A percentile compares a stretch with the other conserved stretches of the same genome.
These are phyloP conservation scores for Thinopyrum elongatum DNA, from an alignment of 176 grass and related monocot genomes.

Conservation along the genomic window DNA sequence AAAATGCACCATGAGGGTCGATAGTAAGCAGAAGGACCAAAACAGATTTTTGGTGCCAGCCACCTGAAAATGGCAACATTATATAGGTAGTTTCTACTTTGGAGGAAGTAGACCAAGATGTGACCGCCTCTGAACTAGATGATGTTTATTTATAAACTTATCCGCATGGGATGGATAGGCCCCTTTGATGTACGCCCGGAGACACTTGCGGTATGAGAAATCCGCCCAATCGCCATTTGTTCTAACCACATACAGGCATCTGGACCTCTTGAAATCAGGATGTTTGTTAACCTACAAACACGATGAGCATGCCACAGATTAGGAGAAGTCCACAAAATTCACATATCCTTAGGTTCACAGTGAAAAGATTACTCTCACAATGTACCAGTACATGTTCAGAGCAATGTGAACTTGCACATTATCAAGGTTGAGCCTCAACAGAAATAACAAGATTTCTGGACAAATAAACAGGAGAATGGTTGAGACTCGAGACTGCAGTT, in stretches of 20 bases:
- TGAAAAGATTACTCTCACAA: slow-evolving; percentile 13
- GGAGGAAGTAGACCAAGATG: not conserved
- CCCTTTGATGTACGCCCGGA: slow-evolving; percentile 49
- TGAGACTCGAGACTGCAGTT: not conserved
- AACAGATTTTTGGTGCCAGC: not conserved
- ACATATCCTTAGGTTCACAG: not conserved
- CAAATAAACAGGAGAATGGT: not conserved
- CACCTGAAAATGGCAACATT: not conserved
- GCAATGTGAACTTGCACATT: slow-evolving; percentile 10
- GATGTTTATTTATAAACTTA: slow-evolving; percentile 50
- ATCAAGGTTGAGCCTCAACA: not conserved
- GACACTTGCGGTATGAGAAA: slow-evolving; percentile 90
- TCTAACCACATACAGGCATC: slow-evolving; percentile 76
- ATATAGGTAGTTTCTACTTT: not conserved
- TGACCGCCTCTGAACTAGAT: slow-evolving; percentile 1
- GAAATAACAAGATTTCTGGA: not conserved
- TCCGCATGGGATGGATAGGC: slow-evolving; percentile 64
- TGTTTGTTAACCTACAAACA: slow-evolving; percentile 63
- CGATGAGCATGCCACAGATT: not conserved
- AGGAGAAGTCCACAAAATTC: not conserved
- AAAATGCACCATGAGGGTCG: not conserved
- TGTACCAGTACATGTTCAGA: not conserved
- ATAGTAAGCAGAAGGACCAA: not conserved
- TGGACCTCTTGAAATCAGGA: slow-evolving; percentile 47
- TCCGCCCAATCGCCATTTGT: slow-evolving; percentile 64